These are phyloP conservation scores for Zostera marina DNA, from an alignment of 116 monocot species.

Conservation along the genomic window DNA sequence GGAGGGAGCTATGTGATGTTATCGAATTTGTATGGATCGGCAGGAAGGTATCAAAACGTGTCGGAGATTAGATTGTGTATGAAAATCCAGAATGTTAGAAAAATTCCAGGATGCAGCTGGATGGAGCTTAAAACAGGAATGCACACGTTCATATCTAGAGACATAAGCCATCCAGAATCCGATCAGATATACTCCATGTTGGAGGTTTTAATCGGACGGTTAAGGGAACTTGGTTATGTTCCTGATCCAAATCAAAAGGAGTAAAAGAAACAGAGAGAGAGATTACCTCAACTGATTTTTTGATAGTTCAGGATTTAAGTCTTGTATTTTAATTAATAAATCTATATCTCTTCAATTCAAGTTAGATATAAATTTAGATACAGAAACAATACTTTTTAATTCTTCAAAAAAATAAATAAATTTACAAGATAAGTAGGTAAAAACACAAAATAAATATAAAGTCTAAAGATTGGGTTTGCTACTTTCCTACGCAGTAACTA, in stretches of 20 bases:
- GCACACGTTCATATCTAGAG: constrained; percentile 26
- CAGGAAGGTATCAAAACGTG: constrained; percentile 9
- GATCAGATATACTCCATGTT: constrained; percentile 18
- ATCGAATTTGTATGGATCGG: constrained; percentile 14
- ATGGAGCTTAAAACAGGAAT: constrained; percentile 22
- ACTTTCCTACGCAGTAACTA: no score
- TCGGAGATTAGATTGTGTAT: constrained; percentile 13
- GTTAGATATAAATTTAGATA: no score
- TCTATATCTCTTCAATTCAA: no score
- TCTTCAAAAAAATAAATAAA: no score
- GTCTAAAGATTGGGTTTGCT: no score
- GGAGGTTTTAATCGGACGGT: constrained; percentile 8
- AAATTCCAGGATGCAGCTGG: constrained; percentile 39
- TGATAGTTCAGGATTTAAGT: no score
- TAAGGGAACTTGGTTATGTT: constrained; percentile 14
- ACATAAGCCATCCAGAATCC: constrained; percentile 15
- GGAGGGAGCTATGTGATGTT: constrained; percentile 19
- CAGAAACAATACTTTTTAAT: no score
- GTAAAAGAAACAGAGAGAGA: neutral
- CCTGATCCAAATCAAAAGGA: constrained; percentile 10
- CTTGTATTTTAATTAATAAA: no score
- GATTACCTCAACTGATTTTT: no score
- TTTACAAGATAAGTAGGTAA: no score
- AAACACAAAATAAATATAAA: no score
- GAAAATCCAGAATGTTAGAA: constrained; percentile 15